Base-by-base conservation (phyloP, 2,329 filamentous ascomycete species). In the Calonectria pseudoturangicola region DNA sequence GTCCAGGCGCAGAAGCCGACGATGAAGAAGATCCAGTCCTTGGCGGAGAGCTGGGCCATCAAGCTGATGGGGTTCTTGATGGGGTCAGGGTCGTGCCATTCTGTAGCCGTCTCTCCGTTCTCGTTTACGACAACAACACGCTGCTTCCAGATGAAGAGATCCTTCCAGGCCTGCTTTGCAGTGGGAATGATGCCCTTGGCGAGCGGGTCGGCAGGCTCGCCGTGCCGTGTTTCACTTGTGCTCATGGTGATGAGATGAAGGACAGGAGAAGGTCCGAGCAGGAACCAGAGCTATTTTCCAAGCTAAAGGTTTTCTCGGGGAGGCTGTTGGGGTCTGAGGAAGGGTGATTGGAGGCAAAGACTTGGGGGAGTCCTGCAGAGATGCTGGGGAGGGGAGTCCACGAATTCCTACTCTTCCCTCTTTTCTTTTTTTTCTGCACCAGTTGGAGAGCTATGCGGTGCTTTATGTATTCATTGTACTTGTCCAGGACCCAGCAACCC, bases 1-100 rank as follows among this genome's bases (percentile, higher is more conserved):
- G 91, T 93, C 94, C 94, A 96, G 18, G 93, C 92, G 41, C 89
- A 83, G 80, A 96, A 92, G 3, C 93, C 94, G 13, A 95, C 92
- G 48, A 93, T 75, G 85, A 96, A 92, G 86, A 94, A 95, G 18
- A 94, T 80, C 94, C 94, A 96, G 81, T 93, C 92, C 73, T 88
- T 90, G 28, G 86, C 85, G 3, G 87, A 89, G 18, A 97, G 88
- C 83, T 92, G 88, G 33, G 87, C 88, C 73, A 95, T 86, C 36
- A 96, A 87, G 45, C 87, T 90, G 84, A 96, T 85, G 47, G 94
- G 94, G 81, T 96, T 94, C 77, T 88, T 86, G 68, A 95, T 87
- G 16, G 89, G 91, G 54, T 91, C 89, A 0, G 93, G 93, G 25
- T 87, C 82, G 74, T 92, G 90, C 93, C 93, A 95, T 83, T 94